A percentile compares a stretch with the other conserved stretches of the same genome.
phyloP scores from a whole-genome alignment of 352 stramenopile species.

The Globisporangium abappressorium region DNA sequence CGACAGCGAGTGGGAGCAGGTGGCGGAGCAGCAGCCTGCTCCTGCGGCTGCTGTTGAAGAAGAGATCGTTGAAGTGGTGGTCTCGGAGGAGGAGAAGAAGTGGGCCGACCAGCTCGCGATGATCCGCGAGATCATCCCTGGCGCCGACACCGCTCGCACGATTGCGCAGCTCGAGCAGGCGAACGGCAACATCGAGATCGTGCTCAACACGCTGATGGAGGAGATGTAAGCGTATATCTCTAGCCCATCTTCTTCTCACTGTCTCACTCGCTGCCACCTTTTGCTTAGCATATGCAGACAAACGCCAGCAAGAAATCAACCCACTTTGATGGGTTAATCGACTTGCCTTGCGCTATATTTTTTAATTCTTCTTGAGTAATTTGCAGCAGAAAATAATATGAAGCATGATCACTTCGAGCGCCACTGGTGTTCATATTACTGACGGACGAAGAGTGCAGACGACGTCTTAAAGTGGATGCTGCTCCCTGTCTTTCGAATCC shows the following conservation, averaged over 20 bases:
- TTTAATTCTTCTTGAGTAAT: not conserved
- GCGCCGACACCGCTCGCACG: slow-evolving; percentile 36
- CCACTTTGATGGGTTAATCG: not conserved
- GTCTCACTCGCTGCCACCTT: not conserved
- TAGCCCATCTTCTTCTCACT: not conserved
- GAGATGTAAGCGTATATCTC: not conserved
- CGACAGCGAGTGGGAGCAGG: slow-evolving; percentile 60
- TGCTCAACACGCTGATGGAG: slow-evolving; percentile 12
- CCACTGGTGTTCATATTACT: not conserved
- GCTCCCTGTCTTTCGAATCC: not conserved
- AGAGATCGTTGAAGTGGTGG: slow-evolving; percentile 24
- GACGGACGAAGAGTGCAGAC: not conserved
- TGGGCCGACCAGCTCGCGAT: slow-evolving; percentile 63
- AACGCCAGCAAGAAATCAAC: not conserved
- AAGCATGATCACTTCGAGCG: not conserved
- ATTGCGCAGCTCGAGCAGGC: slow-evolving; percentile 64
- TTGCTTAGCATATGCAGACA: not conserved
- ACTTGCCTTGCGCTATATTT: not conserved
- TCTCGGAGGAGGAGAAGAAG: slow-evolving; percentile 67
- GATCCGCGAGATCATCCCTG: slow-evolving; percentile 72
- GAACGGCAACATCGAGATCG: slow-evolving; percentile 3
- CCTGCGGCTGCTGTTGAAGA: slow-evolving; percentile 17
- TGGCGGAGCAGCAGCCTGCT: slow-evolving; percentile 24
- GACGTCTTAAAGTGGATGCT: not conserved
- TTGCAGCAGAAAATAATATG: not conserved